These are phyloP conservation scores for Pseudoneurospora amorphoporcata DNA, from an alignment of 495 filamentous ascomycete genomes.

Conservation along the genomic window DNA sequence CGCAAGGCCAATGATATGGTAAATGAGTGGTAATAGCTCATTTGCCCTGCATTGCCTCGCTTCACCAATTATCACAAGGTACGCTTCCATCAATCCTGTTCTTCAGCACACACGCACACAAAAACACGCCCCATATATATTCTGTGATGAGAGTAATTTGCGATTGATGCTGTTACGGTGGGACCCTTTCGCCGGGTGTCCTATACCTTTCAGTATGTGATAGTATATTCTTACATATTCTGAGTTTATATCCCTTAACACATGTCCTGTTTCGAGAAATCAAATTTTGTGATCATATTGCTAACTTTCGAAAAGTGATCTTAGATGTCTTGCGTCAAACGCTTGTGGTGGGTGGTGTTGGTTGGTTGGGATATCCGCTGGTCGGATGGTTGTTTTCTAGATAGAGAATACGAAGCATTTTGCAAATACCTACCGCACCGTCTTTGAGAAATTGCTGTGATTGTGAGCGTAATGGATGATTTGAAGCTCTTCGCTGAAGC, in stretches of 20 bases:
- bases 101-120: neutral
- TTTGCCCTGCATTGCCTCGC: neutral
- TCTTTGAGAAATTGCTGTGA: neutral
- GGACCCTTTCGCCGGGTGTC: constrained; percentile 21
- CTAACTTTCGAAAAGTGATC: neutral
- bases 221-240: constrained; percentile 28
- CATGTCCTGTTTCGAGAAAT: neutral
- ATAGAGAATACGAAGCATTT: neutral
- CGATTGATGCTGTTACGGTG: constrained; percentile 24
- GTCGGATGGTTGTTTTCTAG: neutral
- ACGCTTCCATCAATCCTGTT: neutral
- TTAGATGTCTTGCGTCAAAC: neutral
- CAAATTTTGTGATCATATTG: neutral
- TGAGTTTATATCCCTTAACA: constrained; percentile 5
- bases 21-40: neutral
- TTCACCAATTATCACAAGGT: neutral
- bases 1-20: neutral
- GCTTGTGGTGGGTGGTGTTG: neutral
- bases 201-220: constrained; percentile 22
- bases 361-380: neutral
- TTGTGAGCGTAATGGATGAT: neutral
- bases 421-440: neutral
- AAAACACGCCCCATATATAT: neutral
- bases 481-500: neutral
- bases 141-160: constrained; percentile 25